phyloP scores from a whole-genome alignment of 768 basidiomycete species.

The Calvatia gigantea region DNA sequence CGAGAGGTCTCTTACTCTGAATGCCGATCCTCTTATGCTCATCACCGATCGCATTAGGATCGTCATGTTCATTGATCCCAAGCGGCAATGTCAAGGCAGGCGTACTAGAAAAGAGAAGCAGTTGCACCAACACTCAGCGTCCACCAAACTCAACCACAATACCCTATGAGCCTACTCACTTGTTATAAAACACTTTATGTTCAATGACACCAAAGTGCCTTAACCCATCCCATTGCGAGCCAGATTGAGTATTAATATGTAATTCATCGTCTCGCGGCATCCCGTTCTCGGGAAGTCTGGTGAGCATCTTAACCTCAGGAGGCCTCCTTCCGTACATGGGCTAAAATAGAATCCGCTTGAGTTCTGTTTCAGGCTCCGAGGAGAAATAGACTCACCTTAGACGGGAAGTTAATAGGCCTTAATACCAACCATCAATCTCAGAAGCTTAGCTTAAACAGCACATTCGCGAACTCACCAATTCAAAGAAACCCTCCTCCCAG shows the following conservation, averaged over 20 bases:
- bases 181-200: conserved; percentile 60
- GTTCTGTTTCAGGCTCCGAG: not conserved
- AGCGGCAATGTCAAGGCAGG: conserved; percentile 36
- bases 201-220: conserved; percentile 52
- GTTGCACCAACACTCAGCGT: not conserved
- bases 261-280: conserved; percentile 48
- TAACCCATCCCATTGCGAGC: conserved; percentile 69
- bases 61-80: conserved; percentile 44
- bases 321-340: conserved; percentile 53
- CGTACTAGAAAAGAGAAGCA: conserved; percentile 29
- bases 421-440: not conserved
- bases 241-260: conserved; percentile 68
- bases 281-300: conserved; percentile 14
- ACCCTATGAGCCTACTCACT: conserved; percentile 31
- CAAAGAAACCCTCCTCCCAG: conserved; percentile 52
- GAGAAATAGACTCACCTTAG: conserved; percentile 36
- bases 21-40: conserved; percentile 53
- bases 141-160: not conserved
- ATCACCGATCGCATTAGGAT: conserved; percentile 47
- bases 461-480: conserved; percentile 46
- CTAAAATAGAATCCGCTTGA: conserved; percentile 25
- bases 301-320: conserved; percentile 46
- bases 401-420: conserved; percentile 69
- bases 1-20: conserved; percentile 46
- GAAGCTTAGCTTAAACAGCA: not conserved